These are phyloP conservation scores for Favolaschia claudopus DNA, from an alignment of 768 basidiomycete species.

Conservation along the genomic window DNA sequence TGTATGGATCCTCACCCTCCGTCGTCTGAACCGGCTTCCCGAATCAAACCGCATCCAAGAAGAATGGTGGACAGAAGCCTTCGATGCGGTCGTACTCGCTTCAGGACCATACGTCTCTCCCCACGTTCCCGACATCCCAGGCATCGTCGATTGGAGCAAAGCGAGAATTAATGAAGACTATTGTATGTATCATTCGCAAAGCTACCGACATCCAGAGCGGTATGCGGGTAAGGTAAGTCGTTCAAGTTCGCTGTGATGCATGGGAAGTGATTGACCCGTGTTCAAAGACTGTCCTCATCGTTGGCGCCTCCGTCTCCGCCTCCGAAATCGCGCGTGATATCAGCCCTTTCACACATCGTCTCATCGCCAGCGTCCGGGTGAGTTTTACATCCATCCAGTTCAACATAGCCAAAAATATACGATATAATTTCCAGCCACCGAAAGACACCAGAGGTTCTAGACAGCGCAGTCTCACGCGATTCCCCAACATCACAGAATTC, in stretches of 20 bases:
- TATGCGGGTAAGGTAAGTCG: slow-evolving; percentile 29
- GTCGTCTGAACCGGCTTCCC: slow-evolving; percentile 7
- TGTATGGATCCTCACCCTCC: slow-evolving; percentile 19
- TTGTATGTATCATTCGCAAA: slow-evolving; percentile 15
- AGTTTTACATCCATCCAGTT: background rate
- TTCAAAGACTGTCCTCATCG: slow-evolving; percentile 22
- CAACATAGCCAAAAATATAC: slow-evolving; percentile 3
- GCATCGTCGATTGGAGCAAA: slow-evolving; percentile 24
- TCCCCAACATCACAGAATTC: slow-evolving; percentile 36
- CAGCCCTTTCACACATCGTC: slow-evolving; percentile 15
- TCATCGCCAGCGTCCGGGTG: slow-evolving; percentile 29
- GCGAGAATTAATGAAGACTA: slow-evolving; percentile 2
- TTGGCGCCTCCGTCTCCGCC: slow-evolving; percentile 25
- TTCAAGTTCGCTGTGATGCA: background rate
- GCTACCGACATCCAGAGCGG: slow-evolving; percentile 15
- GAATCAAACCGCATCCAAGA: slow-evolving; percentile 13
- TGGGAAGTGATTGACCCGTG: background rate
- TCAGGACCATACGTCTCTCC: slow-evolving; percentile 2
- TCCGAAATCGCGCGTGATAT: slow-evolving; percentile 33
- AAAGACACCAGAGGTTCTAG: background rate
- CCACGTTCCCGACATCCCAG: slow-evolving; percentile 18
- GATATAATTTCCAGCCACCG: slow-evolving; percentile 29
- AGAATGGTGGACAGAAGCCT: slow-evolving; percentile 21
- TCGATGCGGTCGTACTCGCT: slow-evolving; percentile 17
- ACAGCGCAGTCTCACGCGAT: slow-evolving; percentile 31